phyloP scores from a whole-genome alignment of 2,329 filamentous ascomycete genomes.

The Phaeosphaeriaceae sp. region DNA sequence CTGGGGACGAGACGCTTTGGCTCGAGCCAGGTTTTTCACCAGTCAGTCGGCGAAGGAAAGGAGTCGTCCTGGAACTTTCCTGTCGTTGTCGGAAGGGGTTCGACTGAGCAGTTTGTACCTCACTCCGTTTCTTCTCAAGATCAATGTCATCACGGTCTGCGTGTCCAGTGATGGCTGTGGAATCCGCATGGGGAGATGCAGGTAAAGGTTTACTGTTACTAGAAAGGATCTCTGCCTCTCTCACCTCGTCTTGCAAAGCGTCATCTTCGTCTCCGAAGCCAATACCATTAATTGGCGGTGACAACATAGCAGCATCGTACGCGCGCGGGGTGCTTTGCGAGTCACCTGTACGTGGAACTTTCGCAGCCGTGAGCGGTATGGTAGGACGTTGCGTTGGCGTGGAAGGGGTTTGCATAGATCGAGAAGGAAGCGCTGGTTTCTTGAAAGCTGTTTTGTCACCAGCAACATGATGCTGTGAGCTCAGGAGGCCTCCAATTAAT shows the following conservation, averaged over 20 bases:
- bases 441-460: conserved; percentile 18
- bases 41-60: conserved; percentile 37
- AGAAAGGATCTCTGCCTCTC: conserved; percentile 38
- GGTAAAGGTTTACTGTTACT: conserved; percentile 53
- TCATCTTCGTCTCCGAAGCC: conserved; percentile 7
- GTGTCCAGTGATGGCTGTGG: conserved; percentile 50
- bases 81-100: conserved; percentile 35
- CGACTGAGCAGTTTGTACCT: conserved; percentile 32
- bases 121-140: conserved; percentile 35
- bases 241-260: conserved; percentile 4
- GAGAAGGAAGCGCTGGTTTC: conserved; percentile 19
- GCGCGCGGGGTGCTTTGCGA: conserved; percentile 2
- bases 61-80: conserved; percentile 16
- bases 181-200: conserved; percentile 50
- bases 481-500: conserved; percentile 21
- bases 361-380: neutral
- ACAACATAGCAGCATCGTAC: conserved; percentile 7
- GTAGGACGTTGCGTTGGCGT: conserved; percentile 17
- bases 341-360: conserved; percentile 1
- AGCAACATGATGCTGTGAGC: conserved; percentile 7
- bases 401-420: conserved; percentile 14
- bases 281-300: conserved; percentile 18
- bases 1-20: neutral
- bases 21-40: conserved; percentile 13
- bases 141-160: conserved; percentile 34